Evolutionary conservation across 2,329 filamentous ascomycete species (phyloP).

Genomic region (Tolypocladium capitatum): DNA sequence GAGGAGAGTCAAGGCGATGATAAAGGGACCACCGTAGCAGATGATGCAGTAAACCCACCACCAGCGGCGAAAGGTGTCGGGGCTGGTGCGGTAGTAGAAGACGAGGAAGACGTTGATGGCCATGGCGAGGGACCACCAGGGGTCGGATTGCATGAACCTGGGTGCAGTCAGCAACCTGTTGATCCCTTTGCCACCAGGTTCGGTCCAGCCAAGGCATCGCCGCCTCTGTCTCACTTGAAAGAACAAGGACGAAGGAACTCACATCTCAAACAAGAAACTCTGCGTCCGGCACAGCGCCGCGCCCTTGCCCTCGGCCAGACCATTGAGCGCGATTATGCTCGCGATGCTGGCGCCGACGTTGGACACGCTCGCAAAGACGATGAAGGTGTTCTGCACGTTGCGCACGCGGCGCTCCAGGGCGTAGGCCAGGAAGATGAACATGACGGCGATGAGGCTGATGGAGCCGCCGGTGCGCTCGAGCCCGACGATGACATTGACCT

Average conservation of each 20-base stretch:
- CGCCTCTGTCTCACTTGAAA: background rate
- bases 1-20: slow-evolving; percentile 54
- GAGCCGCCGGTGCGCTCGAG: slow-evolving; percentile 41
- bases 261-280: slow-evolving; percentile 54
- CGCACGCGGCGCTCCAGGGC: slow-evolving; percentile 36
- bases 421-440: slow-evolving; percentile 40
- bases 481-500: slow-evolving; percentile 29
- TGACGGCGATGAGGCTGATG: slow-evolving; percentile 36
- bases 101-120: slow-evolving; percentile 67
- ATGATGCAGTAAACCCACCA: slow-evolving; percentile 56
- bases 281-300: slow-evolving; percentile 49
- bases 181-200: background rate
- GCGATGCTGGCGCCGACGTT: slow-evolving; percentile 49
- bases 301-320: slow-evolving; percentile 38
- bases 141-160: slow-evolving; percentile 68
- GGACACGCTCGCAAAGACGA: slow-evolving; percentile 46
- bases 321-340: slow-evolving; percentile 58
- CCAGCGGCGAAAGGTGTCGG: slow-evolving; percentile 57
- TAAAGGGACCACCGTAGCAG: slow-evolving; percentile 59
- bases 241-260: slow-evolving; percentile 24
- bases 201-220: background rate
- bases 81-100: slow-evolving; percentile 45
- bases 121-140: slow-evolving; percentile 71
- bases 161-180: slow-evolving; percentile 29
- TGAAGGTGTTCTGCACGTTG: slow-evolving; percentile 48